These are phyloP conservation scores for Erysimum cheiranthoides DNA, from an alignment of 345 rosid species.

Conservation along the genomic window DNA sequence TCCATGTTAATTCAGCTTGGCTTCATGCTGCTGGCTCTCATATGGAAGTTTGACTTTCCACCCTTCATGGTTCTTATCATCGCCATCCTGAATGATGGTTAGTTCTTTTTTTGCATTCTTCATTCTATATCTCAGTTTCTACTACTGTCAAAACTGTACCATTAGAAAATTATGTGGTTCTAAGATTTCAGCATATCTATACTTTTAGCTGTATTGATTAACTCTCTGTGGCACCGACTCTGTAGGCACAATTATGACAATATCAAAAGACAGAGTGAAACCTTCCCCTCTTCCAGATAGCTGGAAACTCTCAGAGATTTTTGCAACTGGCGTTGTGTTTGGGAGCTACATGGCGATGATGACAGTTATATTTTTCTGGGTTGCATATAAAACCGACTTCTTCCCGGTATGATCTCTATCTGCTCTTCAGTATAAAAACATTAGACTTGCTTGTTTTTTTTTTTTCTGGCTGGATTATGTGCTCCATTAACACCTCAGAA, in stretches of 20 bases:
- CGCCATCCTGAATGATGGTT: constrained; percentile 96
- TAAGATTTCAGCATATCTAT: not conserved
- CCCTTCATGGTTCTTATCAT: constrained; percentile 99
- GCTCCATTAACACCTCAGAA: constrained; percentile 2
- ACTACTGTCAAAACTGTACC: not conserved
- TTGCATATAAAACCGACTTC: constrained; percentile 88
- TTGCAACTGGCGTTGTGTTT: constrained; percentile 86
- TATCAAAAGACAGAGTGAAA: constrained; percentile 98
- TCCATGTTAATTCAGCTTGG: constrained; percentile 67
- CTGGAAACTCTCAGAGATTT: constrained; percentile 97
- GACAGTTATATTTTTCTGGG: constrained; percentile 99
- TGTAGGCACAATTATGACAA: constrained; percentile 97
- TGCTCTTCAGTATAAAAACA: not conserved
- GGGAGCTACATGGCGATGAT: constrained; percentile 97
- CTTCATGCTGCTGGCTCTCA: constrained; percentile 94
- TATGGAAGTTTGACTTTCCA: constrained; percentile 98
- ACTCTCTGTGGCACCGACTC: constrained; percentile 34
- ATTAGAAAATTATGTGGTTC: not conserved
- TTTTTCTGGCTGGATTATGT: constrained; percentile 5
- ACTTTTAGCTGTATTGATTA: not conserved
- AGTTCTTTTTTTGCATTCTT: constrained; percentile 34
- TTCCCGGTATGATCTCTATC: constrained; percentile 67
- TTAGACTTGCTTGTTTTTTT: not conserved
- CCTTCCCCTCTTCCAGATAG: constrained; percentile 99
- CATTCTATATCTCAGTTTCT: constrained; percentile 4